Percentiles rank a stretch among this genome's conserved stretches.
These are phyloP conservation scores for Sporisorium graminicola DNA, from an alignment of 1,284 basidiomycete genomes.

Conservation along the genomic window DNA sequence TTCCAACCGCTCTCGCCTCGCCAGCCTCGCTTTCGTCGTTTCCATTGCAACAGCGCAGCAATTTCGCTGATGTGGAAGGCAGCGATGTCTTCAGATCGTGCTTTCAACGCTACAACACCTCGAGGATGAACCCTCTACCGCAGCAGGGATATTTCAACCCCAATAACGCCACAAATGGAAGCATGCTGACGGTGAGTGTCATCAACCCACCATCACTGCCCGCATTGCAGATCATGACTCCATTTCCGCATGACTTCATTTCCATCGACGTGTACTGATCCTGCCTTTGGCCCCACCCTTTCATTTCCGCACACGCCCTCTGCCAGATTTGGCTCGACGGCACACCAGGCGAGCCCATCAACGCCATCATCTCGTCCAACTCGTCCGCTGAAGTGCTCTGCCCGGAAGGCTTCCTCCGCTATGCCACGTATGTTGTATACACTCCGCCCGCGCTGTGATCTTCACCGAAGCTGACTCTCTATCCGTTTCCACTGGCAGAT, in stretches of 20 bases:
- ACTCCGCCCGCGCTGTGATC: too few relatives aligned
- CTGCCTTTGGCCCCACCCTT: too few relatives aligned
- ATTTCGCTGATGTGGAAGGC: conserved; percentile 15
- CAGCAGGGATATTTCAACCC: conserved; percentile 40
- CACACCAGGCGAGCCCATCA: conserved; percentile 65
- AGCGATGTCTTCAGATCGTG: conserved; percentile 38
- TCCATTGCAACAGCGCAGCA: conserved; percentile 8
- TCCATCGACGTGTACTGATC: too few relatives aligned
- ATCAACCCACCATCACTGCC: conserved; percentile 11
- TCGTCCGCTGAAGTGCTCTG: conserved; percentile 57
- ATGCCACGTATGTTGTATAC: conserved; percentile 53
- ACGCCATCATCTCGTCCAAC: conserved; percentile 63
- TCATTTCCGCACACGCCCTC: not conserved
- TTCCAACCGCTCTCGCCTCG: not conserved
- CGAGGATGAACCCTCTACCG: conserved; percentile 44
- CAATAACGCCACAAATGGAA: conserved; percentile 44
- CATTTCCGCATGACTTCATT: conserved; percentile 9
- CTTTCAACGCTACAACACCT: conserved; percentile 44
- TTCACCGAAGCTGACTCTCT: not conserved
- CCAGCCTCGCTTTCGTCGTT: conserved; percentile 28
- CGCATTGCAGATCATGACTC: not conserved
- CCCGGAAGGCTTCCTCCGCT: conserved; percentile 65
- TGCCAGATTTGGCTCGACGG: conserved; percentile 46
- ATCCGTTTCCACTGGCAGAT: conserved; percentile 26
- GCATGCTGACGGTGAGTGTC: conserved; percentile 48